phyloP scores from a whole-genome alignment of 2,329 filamentous ascomycete species.

The Pseudogymnoascus sp. region DNA sequence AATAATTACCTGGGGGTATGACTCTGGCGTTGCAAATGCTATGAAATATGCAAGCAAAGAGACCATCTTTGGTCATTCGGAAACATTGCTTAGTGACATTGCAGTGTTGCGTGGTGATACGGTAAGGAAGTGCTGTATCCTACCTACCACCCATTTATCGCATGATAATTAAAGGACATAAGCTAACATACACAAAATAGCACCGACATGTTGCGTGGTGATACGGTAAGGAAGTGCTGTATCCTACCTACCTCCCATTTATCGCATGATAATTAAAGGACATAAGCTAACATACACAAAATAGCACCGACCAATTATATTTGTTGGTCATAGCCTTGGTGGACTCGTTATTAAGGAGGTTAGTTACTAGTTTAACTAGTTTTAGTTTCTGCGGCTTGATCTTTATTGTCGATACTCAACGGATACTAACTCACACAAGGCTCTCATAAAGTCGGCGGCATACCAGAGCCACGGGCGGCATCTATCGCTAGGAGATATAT shows the following conservation, averaged over 20 bases:
- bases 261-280: not conserved
- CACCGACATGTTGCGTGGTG: too few relatives aligned
- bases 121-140: not conserved
- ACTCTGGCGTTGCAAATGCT: not conserved
- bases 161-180: not conserved
- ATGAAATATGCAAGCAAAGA: not conserved
- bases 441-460: not conserved
- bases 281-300: not conserved
- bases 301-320: not conserved
- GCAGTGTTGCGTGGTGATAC: not conserved
- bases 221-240: too few relatives aligned
- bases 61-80: not conserved
- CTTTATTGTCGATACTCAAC: not conserved
- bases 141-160: too few relatives aligned
- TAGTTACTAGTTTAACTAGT: not conserved
- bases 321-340: not conserved
- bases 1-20: constrained; percentile 5
- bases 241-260: too few relatives aligned
- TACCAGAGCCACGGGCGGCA: not conserved
- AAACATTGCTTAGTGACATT: not conserved
- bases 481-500: not conserved
- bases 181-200: not conserved
- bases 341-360: not conserved
- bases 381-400: not conserved
- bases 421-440: not conserved